Base-by-base conservation (phyloP, 192 early-diverging fungal species). In the Coemansia sp. region DNA sequence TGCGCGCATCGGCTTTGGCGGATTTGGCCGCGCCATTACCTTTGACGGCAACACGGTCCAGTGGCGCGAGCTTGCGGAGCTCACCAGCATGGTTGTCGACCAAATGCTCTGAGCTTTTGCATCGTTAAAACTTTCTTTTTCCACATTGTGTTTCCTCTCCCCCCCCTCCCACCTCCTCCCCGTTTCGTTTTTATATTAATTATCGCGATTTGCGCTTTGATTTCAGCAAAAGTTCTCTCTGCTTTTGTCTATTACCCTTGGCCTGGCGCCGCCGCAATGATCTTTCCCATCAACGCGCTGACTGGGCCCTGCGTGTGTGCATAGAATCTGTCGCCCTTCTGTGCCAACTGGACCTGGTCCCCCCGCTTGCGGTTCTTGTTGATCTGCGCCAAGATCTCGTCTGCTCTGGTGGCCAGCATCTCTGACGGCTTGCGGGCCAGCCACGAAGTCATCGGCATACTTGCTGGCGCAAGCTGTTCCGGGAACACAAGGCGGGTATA, bases 21-120 rank as follows among this genome's bases (percentile, higher is more conserved):
- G 80, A 14, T 60, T 83, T 41, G 80, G 80, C 12, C 70, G 75
- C 24, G 69, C 61, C 36, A 77, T 77, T 20, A 30, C 66, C 36
- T 77, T 77, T 66, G 80, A 77, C 16, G 66, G 64, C 63, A 63
- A 61, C 59, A 66, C 71, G 66, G 36, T 33, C 34, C 80, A 83
- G 64, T 83, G 80, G 80, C 70, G 75, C 38, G 80, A 83, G 59
- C 65, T 83, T 14, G 64, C 80, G 0, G 80, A 77, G 63, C 72
- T 83, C 48, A 66, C 80, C 16, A 70, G 88, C 34, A 65, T 92
- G 36, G 74, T 88, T 48, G 78, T 78, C 20, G 89, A 78, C 58
- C 71, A 82, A 39, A 86, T 84, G 69, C 68, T 74, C 2, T 81
- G 55, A 55, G 55, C 6, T 24, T 26, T 45, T 30, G 44, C 51